These are phyloP conservation scores for Chlorella ohadii DNA, from an alignment of 139 green algal genomes.

Conservation along the genomic window DNA sequence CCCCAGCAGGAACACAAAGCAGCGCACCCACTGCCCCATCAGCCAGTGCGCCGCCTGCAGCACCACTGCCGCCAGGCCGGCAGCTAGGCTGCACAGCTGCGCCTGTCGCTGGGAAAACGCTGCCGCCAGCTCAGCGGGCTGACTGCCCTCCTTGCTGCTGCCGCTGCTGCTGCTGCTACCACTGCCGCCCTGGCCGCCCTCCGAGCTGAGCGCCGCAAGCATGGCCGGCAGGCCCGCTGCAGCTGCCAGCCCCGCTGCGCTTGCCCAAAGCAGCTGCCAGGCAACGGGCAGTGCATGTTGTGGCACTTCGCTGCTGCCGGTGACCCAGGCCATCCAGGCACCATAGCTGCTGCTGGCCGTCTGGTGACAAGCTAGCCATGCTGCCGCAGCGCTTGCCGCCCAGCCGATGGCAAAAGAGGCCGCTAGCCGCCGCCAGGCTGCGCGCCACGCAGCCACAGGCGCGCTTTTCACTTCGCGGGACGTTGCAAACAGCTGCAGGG, in stretches of 20 bases:
- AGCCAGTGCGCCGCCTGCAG: neutral
- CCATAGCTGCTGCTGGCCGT: neutral
- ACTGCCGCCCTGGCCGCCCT: too few species aligned
- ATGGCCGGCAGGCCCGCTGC: neutral
- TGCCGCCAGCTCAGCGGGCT: neutral
- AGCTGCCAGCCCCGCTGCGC: neutral
- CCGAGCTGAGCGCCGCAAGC: neutral
- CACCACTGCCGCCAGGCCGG: neutral
- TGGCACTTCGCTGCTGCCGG: neutral
- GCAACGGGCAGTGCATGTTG: neutral
- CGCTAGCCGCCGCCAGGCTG: constrained; percentile 4
- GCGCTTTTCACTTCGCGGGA: neutral
- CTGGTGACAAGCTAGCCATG: neutral
- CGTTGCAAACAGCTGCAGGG: neutral
- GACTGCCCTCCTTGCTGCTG: neutral
- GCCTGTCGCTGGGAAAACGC: neutral
- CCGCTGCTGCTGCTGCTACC: neutral
- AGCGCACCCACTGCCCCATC: constrained; percentile 12
- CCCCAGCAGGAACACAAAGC: neutral
- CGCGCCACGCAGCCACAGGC: neutral
- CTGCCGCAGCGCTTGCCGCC: neutral
- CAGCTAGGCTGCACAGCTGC: neutral
- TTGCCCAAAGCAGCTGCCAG: constrained; percentile 1
- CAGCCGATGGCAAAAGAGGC: neutral
- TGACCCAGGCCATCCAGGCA: neutral